Conservation (phyloP, 2,329 filamentous ascomycete genomes). For the Colletotrichum acutatum region DNA sequence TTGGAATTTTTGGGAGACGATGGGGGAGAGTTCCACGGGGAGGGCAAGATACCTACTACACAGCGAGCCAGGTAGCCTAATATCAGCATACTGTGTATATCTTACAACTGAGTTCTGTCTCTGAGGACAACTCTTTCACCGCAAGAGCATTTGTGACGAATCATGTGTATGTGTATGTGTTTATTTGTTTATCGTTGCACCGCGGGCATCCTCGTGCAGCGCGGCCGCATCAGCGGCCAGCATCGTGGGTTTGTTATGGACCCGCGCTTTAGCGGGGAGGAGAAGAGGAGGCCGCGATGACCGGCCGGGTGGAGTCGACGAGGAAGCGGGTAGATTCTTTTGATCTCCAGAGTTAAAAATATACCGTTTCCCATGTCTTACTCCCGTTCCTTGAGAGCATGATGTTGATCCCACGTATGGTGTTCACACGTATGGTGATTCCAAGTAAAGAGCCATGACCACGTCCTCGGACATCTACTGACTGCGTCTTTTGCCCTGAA, state of each 20-base stretch:
- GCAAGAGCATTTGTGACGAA: background rate
- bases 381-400: background rate
- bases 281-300: background rate
- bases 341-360: background rate
- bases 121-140: background rate
- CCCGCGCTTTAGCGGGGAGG: background rate
- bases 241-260: conserved; percentile 11
- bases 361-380: too few species aligned
- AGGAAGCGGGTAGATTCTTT: background rate
- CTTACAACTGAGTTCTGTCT: background rate
- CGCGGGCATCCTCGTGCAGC: conserved; percentile 21
- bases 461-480: background rate
- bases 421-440: background rate
- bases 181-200: conserved; percentile 30
- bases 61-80: conserved; percentile 29
- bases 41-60: conserved; percentile 13
- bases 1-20: conserved; percentile 1
- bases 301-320: background rate
- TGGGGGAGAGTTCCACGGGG: background rate
- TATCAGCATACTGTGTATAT: conserved; percentile 34
- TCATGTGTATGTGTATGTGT: background rate
- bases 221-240: conserved; percentile 30
- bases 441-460: background rate
- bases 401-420: background rate
- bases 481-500: background rate